Evolutionary conservation across 2,329 filamentous ascomycete genomes (phyloP).

Genomic region (Septoria linicola): DNA sequence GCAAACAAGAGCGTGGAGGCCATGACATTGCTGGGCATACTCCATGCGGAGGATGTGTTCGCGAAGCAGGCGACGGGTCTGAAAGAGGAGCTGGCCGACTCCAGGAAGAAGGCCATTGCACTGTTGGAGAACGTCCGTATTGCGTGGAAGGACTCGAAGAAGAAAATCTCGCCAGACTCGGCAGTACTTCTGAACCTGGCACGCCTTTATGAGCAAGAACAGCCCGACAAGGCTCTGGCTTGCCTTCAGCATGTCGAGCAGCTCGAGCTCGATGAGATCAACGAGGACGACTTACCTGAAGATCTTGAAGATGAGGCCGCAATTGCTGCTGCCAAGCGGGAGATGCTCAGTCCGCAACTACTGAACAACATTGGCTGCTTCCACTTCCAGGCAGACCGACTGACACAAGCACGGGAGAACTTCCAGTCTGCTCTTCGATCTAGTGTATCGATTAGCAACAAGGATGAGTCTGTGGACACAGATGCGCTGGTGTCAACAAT

Average conservation of each 20-base stretch:
- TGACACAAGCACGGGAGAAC: slow-evolving; percentile 74
- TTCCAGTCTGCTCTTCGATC: slow-evolving; percentile 91
- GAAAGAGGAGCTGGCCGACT: slow-evolving; percentile 82
- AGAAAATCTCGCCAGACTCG: slow-evolving; percentile 74
- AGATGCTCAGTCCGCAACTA: slow-evolving; percentile 80
- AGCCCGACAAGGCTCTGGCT: slow-evolving; percentile 86
- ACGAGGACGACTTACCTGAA: slow-evolving; percentile 64
- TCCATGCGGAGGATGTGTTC: slow-evolving; percentile 95
- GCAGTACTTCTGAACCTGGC: slow-evolving; percentile 89
- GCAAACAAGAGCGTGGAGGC: slow-evolving; percentile 72
- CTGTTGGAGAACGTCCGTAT: slow-evolving; percentile 81
- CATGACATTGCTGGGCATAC: slow-evolving; percentile 84
- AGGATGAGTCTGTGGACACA: slow-evolving; percentile 60
- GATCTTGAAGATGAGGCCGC: slow-evolving; percentile 36
- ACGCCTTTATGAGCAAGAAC: slow-evolving; percentile 80
- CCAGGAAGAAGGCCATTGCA: slow-evolving; percentile 81
- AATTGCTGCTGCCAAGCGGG: slow-evolving; percentile 59
- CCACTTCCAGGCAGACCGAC: slow-evolving; percentile 82
- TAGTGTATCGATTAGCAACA: slow-evolving; percentile 78
- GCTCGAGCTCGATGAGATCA: slow-evolving; percentile 77
- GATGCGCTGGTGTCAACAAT: slow-evolving; percentile 94
- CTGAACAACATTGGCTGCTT: slow-evolving; percentile 98
- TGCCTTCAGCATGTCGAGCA: slow-evolving; percentile 91
- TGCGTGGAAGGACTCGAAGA: slow-evolving; percentile 92
- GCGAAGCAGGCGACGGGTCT: slow-evolving; percentile 66